Evolutionary conservation across 495 filamentous ascomycete species (phyloP), one percentile per base, ranked within the genome.

Genomic region (Tricharina praecox): DNA sequence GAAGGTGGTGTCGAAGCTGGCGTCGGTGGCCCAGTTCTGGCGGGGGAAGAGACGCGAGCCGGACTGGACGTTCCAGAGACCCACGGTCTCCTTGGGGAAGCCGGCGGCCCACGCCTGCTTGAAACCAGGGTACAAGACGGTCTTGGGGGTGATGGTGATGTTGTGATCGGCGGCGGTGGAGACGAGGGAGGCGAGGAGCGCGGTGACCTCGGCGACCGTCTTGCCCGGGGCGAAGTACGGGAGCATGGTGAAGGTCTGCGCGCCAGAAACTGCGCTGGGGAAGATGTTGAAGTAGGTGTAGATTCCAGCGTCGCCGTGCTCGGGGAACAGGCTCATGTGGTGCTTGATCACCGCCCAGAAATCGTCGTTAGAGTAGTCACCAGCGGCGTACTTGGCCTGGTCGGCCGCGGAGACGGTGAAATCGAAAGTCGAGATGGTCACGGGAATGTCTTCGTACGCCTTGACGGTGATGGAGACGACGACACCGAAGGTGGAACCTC

Each of bases 41-140:
- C 68, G 63, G 1, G 74, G 73, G 53, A 74, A 68, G 0, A 76
- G 64, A 8, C 74, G 70, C 5, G 69, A 72, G 3, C 64, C 70
- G n/a, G 36, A 3, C 15, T 55, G 41, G 5, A 32, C 59, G 37
- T 50, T 51, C 13, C 60, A 55, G 1, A 49, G 45, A 4, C 54
- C 65, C 23, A 68, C 56, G 0, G 52, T 49, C 35, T 69, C 66
- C 20, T 66, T 62, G 0, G 67, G 65, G 54, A 68, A 68, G 8
- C 50, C 63, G 13, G 59, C 60, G 4, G 49, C 44, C 64, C 66
- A 68, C 34, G 52, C 65, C 10, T 54, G 56, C 50, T 67, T 55
- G 60, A 65, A 68, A 21, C 62, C 62, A 23, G 62, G 50, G 35
- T 64, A 64, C 49, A 64, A 58, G 23, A 52, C 63, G 0, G 63